Conservation (phyloP, 2,329 filamentous ascomycete species). For the Teratosphaeria destructans region DNA sequence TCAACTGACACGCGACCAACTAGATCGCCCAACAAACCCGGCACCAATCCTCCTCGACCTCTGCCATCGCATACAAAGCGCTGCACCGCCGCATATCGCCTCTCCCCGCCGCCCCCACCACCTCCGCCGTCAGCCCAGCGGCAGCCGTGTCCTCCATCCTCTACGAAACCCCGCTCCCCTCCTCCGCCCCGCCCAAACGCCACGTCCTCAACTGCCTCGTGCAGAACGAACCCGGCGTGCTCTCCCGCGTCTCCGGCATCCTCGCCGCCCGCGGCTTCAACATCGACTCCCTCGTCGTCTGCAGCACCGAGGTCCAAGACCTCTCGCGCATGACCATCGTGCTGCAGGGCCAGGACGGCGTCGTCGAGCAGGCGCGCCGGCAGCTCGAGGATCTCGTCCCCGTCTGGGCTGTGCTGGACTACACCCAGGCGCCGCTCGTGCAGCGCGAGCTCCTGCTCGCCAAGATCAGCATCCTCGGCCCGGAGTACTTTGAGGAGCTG, state of each 20-base stretch:
- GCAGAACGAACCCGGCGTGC: constrained; percentile 95
- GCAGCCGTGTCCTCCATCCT: constrained; percentile 96
- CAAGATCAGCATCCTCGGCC: constrained; percentile 92
- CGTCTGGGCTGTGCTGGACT: constrained; percentile 96
- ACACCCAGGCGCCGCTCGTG: constrained; percentile 82
- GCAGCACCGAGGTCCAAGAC: constrained; percentile 93
- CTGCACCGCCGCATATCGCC: constrained; percentile 82
- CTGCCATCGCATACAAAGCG: constrained; percentile 93
- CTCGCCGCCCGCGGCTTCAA: constrained; percentile 95
- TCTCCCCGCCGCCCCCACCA: constrained; percentile 63
- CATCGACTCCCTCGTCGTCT: constrained; percentile 96
- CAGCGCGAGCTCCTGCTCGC: constrained; percentile 91
- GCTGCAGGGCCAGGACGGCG: constrained; percentile 87
- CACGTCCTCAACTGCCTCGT: constrained; percentile 97
- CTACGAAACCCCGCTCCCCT: constrained; percentile 89
- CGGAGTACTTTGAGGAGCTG: constrained; percentile 96
- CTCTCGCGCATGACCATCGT: constrained; percentile 98
- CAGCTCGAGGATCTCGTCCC: constrained; percentile 95
- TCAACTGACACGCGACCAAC: neutral
- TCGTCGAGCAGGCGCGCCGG: constrained; percentile 90
- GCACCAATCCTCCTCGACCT: constrained; percentile 59
- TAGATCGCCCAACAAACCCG: neutral
- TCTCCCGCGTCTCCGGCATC: constrained; percentile 93
- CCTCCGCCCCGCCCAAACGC: constrained; percentile 73
- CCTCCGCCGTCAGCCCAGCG: constrained; percentile 70